These are phyloP conservation scores for Elaeis oleifera DNA, from an alignment of 202 grass and related monocot species.

Conservation along the genomic window DNA sequence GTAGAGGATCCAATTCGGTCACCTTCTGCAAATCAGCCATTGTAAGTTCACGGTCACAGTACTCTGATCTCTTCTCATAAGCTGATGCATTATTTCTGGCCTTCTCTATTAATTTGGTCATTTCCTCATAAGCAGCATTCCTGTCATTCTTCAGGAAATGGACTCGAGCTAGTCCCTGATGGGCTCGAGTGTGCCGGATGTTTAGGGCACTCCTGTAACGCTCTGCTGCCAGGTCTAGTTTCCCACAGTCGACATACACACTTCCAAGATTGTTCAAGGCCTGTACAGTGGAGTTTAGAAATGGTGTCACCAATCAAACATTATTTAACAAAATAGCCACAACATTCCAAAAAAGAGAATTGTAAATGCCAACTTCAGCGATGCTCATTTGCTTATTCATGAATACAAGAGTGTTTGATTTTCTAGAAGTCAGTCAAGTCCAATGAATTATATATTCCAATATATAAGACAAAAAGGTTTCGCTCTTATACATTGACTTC, in stretches of 20 bases:
- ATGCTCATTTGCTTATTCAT: too few species aligned
- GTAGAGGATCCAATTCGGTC: conserved; percentile 83
- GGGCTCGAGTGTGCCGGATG: conserved; percentile 90
- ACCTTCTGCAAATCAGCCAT: conserved; percentile 82
- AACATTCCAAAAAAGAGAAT: too few species aligned
- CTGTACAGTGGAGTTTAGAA: conserved; percentile 29
- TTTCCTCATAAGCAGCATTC: conserved; percentile 72
- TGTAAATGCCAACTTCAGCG: too few species aligned
- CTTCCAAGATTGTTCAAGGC: conserved; percentile 97
- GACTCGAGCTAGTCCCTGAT: conserved; percentile 91
- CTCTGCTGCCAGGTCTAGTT: conserved; percentile 86
- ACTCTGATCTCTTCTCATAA: conserved; percentile 96
- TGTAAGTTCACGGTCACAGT: conserved; percentile 80
- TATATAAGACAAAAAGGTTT: too few species aligned
- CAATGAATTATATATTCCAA: too few species aligned
- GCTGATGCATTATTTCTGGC: conserved; percentile 90
- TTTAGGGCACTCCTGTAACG: conserved; percentile 87
- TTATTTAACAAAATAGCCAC: too few species aligned
- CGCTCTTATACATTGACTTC: too few species aligned
- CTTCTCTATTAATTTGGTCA: conserved; percentile 97
- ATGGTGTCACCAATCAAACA: too few species aligned
- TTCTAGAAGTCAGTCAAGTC: too few species aligned
- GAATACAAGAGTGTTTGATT: too few species aligned
- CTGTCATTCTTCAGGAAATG: conserved; percentile 79
- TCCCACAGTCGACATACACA: conserved; percentile 91